These are phyloP conservation scores for Venturia oleaginea DNA, from an alignment of 2,329 filamentous ascomycete species.

Conservation along the genomic window DNA sequence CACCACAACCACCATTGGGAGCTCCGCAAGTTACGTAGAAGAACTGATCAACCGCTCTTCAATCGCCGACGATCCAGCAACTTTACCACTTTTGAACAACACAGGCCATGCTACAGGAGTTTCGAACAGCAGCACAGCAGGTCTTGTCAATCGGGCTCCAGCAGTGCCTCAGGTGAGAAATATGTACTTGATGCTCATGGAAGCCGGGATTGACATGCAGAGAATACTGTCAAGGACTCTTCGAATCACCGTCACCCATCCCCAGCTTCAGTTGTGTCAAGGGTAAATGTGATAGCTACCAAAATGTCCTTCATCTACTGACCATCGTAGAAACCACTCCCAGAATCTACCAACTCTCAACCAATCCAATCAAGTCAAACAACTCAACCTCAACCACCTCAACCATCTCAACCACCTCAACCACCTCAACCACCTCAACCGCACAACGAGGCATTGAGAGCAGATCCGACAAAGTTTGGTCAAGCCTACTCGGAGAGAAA, in stretches of 20 bases:
- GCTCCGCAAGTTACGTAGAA: not conserved
- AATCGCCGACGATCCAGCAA: not conserved
- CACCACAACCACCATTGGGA: not conserved
- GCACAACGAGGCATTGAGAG: not conserved
- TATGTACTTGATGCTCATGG: not conserved
- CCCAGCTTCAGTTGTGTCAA: not conserved
- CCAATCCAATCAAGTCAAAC: too few relatives aligned
- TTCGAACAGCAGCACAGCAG: not conserved
- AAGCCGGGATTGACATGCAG: not conserved
- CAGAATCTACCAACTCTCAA: not conserved
- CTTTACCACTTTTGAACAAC: not conserved
- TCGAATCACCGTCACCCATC: not conserved
- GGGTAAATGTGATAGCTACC: not conserved
- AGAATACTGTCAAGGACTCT: not conserved
- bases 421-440: not conserved
- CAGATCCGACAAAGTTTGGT: not conserved
- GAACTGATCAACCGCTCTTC: not conserved
- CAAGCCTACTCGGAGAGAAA: conserved; percentile 5
- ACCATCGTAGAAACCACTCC: not conserved
- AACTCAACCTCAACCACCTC: too few relatives aligned
- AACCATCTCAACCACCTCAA: too few relatives aligned
- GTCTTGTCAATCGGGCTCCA: not conserved
- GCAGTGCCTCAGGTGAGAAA: not conserved
- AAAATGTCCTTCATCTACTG: not conserved
- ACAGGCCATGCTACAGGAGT: not conserved